A percentile compares a stretch with the other conserved stretches of the same genome.
Conservation (phyloP, 805 yeast genomes). For the Clavispora phyllophila region DNA sequence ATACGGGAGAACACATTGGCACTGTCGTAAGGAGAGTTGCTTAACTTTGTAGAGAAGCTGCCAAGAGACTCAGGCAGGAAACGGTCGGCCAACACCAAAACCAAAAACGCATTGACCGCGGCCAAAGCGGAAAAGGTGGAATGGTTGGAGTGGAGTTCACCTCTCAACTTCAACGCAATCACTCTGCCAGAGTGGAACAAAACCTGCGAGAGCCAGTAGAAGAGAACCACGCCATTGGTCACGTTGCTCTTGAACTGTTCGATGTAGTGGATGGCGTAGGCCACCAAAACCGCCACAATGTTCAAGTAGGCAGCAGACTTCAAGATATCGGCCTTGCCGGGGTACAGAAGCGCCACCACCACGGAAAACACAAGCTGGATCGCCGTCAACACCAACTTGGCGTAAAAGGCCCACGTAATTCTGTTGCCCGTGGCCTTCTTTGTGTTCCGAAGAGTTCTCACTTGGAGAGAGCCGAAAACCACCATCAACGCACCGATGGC, state of each 20-base stretch:
- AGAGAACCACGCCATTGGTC: slow-evolving; percentile 62
- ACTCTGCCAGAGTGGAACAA: slow-evolving; percentile 45
- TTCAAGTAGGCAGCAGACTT: slow-evolving; percentile 23
- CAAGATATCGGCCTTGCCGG: slow-evolving; percentile 17
- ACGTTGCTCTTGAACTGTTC: slow-evolving; percentile 65
- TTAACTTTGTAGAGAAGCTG: slow-evolving; percentile 2
- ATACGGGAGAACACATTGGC: slow-evolving; percentile 65
- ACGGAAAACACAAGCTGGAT: slow-evolving; percentile 36
- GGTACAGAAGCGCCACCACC: slow-evolving; percentile 12
- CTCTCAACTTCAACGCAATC: slow-evolving; percentile 36
- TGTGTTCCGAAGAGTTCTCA: slow-evolving; percentile 25
- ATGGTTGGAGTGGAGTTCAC: slow-evolving; percentile 14
- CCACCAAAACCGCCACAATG: slow-evolving; percentile 44
- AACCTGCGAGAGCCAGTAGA: slow-evolving; percentile 67
- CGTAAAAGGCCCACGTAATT: slow-evolving; percentile 34
- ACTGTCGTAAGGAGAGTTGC: slow-evolving; percentile 13
- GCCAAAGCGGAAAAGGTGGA: slow-evolving; percentile 26
- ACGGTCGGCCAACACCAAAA: slow-evolving; percentile 41
- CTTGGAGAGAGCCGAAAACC: slow-evolving; percentile 35
- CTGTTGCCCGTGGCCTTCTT: slow-evolving; percentile 29
- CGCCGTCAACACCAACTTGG: slow-evolving; percentile 36
- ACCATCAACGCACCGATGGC: slow-evolving; percentile 39
- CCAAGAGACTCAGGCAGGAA: slow-evolving; percentile 27
- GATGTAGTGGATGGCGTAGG: slow-evolving; percentile 54
- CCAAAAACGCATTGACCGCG: slow-evolving; percentile 33